Percentiles rank a stretch among this genome's conserved stretches.
Conservation (phyloP, 805 yeast species). For the Cyberlindnera meyerae region DNA sequence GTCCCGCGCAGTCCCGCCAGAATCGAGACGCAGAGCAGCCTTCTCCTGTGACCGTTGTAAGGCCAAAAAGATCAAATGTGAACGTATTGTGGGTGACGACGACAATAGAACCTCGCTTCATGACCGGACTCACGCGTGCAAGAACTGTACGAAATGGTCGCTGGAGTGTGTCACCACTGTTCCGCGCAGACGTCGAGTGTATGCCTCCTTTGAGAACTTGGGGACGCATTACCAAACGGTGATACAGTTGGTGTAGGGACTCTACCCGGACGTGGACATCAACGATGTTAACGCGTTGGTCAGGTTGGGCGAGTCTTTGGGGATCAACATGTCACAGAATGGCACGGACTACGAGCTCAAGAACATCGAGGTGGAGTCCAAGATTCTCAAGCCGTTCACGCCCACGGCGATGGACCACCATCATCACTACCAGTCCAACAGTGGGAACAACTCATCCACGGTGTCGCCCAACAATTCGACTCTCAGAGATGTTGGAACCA, state of each 20-base stretch:
- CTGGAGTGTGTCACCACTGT: constrained; percentile 38
- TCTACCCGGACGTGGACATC: constrained; percentile 41
- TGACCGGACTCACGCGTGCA: constrained; percentile 36
- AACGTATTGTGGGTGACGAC: constrained; percentile 29
- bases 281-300: constrained; percentile 38
- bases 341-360: constrained; percentile 10
- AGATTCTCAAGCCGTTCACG: constrained; percentile 19
- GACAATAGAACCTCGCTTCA: constrained; percentile 15
- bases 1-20: constrained; percentile 35
- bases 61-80: constrained; percentile 38
- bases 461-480: neutral
- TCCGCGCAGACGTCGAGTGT: constrained; percentile 37
- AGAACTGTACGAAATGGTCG: constrained; percentile 33
- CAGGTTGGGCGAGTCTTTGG: constrained; percentile 23
- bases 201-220: constrained; percentile 39
- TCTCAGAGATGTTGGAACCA: neutral
- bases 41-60: constrained; percentile 45
- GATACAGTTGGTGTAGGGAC: constrained; percentile 32
- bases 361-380: constrained; percentile 18
- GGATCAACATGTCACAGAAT: constrained; percentile 17
- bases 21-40: constrained; percentile 36
- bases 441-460: neutral
- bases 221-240: constrained; percentile 41
- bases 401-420: constrained; percentile 12
- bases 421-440: neutral